These are phyloP conservation scores for Gossypioides kirkii DNA, from an alignment of 345 rosid genomes.

Conservation along the genomic window DNA sequence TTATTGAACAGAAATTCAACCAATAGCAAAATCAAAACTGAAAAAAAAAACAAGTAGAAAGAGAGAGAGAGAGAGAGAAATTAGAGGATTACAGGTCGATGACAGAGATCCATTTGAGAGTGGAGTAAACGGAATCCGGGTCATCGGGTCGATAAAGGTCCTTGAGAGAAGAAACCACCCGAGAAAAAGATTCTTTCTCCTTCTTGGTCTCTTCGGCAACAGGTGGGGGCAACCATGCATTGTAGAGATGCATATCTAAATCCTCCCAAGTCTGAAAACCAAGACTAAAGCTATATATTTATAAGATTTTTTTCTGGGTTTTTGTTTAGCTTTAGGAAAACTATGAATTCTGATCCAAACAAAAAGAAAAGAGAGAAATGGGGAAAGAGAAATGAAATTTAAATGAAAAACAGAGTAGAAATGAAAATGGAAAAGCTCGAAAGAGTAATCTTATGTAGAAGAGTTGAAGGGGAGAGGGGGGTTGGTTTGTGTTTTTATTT, in stretches of 20 bases:
- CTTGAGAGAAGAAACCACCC: slow-evolving; percentile 60
- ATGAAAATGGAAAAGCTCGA: background rate
- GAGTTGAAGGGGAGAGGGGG: too few species aligned
- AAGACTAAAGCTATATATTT: background rate
- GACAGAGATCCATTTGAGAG: slow-evolving; percentile 91
- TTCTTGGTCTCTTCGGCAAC: slow-evolving; percentile 76
- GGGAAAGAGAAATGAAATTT: background rate
- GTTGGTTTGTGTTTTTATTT: background rate
- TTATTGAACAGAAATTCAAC: background rate
- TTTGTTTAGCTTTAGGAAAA: background rate
- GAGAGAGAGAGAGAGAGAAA: background rate
- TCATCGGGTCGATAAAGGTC: slow-evolving; percentile 58
- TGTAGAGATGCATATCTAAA: slow-evolving; percentile 76
- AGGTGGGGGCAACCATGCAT: slow-evolving; percentile 94
- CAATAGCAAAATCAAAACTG: background rate
- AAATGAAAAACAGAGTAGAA: background rate
- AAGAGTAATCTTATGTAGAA: slow-evolving; percentile 9
- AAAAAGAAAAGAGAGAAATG: background rate
- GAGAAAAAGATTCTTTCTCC: slow-evolving; percentile 77
- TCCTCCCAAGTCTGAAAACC: background rate
- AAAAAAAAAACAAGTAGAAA: background rate
- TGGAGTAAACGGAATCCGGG: slow-evolving; percentile 86
- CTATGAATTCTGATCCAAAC: slow-evolving; percentile 3
- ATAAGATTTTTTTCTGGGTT: background rate
- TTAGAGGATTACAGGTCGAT: slow-evolving; percentile 63